Percentiles rank a stretch among this genome's conserved stretches.
Evolutionary conservation across 2,329 filamentous ascomycete genomes (phyloP).

Genomic region (Aspergillus eucalypticola): DNA sequence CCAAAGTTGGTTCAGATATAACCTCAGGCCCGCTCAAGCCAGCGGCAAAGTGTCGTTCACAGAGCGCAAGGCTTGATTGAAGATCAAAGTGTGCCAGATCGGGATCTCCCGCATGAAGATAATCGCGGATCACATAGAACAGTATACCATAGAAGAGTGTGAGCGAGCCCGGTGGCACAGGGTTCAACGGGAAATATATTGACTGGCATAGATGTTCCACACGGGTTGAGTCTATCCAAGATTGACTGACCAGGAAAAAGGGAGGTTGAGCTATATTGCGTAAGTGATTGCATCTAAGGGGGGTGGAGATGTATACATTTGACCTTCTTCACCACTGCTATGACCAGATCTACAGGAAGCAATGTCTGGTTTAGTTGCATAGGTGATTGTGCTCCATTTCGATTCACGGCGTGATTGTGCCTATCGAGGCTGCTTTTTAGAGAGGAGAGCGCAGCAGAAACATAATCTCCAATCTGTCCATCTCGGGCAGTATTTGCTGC

Average conservation of each 20-base stretch:
- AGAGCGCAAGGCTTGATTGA: constrained; percentile 14
- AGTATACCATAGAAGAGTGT: constrained; percentile 27
- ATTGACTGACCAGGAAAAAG: constrained; percentile 29
- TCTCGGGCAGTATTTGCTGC: constrained; percentile 17
- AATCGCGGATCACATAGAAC: constrained; percentile 29
- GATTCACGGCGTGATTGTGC: constrained; percentile 6
- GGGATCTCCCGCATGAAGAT: constrained; percentile 22
- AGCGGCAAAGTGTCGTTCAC: constrained; percentile 19
- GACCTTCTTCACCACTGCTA: constrained; percentile 24
- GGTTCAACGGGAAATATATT: constrained; percentile 26
- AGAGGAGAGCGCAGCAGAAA: constrained; percentile 23
- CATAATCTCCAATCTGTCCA: constrained; percentile 18
- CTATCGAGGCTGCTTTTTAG: constrained; percentile 22
- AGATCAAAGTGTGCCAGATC: constrained; percentile 22
- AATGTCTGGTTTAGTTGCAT: constrained; percentile 8
- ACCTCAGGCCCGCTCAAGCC: constrained; percentile 23
- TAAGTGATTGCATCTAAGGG: background rate
- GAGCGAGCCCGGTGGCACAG: constrained; percentile 21
- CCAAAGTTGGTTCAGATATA: constrained; percentile 23
- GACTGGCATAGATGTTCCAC: constrained; percentile 25
- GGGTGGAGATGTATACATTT: constrained; percentile 14
- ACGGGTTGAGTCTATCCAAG: constrained; percentile 25
- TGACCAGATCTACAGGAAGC: constrained; percentile 22
- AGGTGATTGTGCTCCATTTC: background rate
- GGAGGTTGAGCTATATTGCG: constrained; percentile 23